Evolutionary conservation across 768 basidiomycete species (phyloP).

Genomic region (Tulasnella sp.): DNA sequence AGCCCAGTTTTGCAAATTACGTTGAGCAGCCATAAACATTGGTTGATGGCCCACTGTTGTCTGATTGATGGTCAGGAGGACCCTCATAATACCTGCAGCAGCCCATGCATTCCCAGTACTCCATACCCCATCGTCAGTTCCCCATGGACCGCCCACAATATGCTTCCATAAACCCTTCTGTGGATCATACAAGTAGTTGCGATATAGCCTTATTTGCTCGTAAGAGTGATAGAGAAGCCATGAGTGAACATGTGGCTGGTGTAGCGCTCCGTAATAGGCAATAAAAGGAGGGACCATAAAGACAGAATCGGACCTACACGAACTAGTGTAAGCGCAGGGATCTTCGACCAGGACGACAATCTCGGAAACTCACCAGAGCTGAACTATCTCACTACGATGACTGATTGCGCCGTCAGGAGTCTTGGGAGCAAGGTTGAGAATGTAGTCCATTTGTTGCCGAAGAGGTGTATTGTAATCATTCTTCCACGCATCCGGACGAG

Average conservation of each 20-base stretch:
- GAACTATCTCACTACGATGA: slow-evolving; percentile 53
- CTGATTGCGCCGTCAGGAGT: slow-evolving; percentile 70
- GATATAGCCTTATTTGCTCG: slow-evolving; percentile 59
- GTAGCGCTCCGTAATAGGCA: slow-evolving; percentile 55
- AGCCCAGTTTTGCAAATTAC: slow-evolving; percentile 51
- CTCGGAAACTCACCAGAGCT: slow-evolving; percentile 45
- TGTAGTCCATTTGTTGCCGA: slow-evolving; percentile 42
- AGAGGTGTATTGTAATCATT: slow-evolving; percentile 39
- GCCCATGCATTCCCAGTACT: slow-evolving; percentile 90
- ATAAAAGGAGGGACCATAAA: slow-evolving; percentile 84
- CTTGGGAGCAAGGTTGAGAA: slow-evolving; percentile 43
- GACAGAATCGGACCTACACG: slow-evolving; percentile 56
- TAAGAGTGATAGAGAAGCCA: slow-evolving; percentile 51
- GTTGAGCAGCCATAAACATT: slow-evolving; percentile 30
- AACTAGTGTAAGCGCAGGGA: neutral
- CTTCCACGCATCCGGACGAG: slow-evolving; percentile 40
- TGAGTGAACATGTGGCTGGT: slow-evolving; percentile 33
- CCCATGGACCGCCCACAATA: slow-evolving; percentile 43
- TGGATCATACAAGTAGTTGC: slow-evolving; percentile 45
- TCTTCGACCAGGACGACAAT: neutral
- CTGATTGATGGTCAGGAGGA: slow-evolving; percentile 52
- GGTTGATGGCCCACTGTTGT: slow-evolving; percentile 5
- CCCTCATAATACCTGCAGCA: slow-evolving; percentile 74
- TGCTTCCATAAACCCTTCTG: slow-evolving; percentile 61
- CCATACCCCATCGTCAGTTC: slow-evolving; percentile 61